A percentile compares a stretch with the other conserved stretches of the same genome.
phyloP scores from a whole-genome alignment of 225 moss, liverwort and hornwort genomes.

The Antitrichia curtipendula region DNA sequence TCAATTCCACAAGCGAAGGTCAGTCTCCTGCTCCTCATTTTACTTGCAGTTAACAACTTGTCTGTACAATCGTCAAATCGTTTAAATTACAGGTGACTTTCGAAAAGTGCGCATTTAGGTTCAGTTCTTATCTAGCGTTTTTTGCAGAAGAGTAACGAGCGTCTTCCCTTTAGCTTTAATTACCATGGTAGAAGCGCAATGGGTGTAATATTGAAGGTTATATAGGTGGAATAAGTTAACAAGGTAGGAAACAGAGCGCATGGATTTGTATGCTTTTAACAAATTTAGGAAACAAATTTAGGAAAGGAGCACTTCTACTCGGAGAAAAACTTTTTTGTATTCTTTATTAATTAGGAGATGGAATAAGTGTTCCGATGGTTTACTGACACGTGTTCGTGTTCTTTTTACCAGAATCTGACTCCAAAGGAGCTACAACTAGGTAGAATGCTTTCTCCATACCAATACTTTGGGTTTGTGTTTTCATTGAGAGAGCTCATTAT shows the following conservation, averaged over 20 bases:
- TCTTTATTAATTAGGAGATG: not conserved
- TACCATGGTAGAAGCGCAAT: not conserved
- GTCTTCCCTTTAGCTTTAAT: not conserved
- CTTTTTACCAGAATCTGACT: constrained; percentile 17
- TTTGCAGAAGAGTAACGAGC: not conserved
- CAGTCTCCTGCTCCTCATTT: not conserved
- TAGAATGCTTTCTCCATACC: not conserved
- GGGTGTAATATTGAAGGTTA: not conserved
- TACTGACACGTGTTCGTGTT: not conserved
- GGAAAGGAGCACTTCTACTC: not conserved
- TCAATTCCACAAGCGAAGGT: constrained; percentile 76
- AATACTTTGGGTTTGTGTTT: not conserved
- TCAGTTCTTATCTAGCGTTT: not conserved
- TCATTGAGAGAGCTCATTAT: not conserved
- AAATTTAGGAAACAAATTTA: not conserved
- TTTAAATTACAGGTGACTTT: not conserved
- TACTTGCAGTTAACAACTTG: not conserved
- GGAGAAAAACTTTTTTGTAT: not conserved
- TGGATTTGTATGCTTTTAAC: no score
- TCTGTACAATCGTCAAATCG: not conserved
- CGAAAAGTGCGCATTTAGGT: not conserved
- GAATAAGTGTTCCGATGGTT: not conserved
- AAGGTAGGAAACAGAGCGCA: not conserved
- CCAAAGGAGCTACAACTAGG: constrained; percentile 42
- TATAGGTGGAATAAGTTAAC: not conserved